These are phyloP conservation scores for Aspergillus ostianus DNA, from an alignment of 495 filamentous ascomycete species.

Conservation along the genomic window DNA sequence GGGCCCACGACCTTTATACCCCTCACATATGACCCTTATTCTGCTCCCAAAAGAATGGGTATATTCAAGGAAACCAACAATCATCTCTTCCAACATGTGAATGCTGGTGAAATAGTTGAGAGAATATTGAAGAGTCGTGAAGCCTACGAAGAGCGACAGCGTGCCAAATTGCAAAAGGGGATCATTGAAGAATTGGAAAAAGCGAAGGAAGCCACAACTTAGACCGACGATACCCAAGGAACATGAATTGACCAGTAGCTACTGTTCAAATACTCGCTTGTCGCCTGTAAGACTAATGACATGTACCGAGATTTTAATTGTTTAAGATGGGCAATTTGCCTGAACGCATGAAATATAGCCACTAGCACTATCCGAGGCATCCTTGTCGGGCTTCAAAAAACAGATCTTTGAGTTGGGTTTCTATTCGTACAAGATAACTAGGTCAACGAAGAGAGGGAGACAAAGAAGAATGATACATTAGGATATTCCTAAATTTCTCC, in stretches of 20 bases:
- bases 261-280: background rate
- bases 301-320: no score
- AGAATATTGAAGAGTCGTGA: slow-evolving; percentile 81
- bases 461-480: background rate
- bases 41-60: slow-evolving; percentile 70
- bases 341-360: no score
- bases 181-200: slow-evolving; percentile 59
- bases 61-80: slow-evolving; percentile 70
- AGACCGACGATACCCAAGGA: background rate
- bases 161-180: slow-evolving; percentile 81
- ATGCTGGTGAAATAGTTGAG: slow-evolving; percentile 87
- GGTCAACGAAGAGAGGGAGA: no score
- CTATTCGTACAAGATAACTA: background rate
- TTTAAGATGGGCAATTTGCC: no score
- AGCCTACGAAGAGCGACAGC: slow-evolving; percentile 86
- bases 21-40: slow-evolving; percentile 81
- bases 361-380: no score
- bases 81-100: slow-evolving; percentile 82
- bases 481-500: background rate
- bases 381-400: no score
- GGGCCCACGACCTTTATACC: slow-evolving; percentile 91
- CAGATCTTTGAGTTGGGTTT: background rate
- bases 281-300: background rate
- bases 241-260: background rate
- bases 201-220: slow-evolving; percentile 29